Evolutionary conservation across 495 filamentous ascomycete genomes (phyloP).

Genomic region (Lasiosphaeris hirsuta): DNA sequence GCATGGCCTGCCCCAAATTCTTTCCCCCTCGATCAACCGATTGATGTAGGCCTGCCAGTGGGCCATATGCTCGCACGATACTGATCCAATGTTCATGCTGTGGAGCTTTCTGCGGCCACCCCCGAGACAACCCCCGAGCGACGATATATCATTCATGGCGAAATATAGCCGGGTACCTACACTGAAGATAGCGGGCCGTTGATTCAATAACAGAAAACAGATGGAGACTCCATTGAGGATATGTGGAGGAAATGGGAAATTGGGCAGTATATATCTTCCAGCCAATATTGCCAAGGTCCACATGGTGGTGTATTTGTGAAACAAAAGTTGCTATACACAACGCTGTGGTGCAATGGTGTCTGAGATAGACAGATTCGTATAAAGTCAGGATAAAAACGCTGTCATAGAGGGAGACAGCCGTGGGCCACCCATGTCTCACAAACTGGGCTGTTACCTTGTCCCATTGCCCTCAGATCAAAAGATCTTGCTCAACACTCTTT

Average conservation of each 20-base stretch:
- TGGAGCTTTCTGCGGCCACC: background rate
- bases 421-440: too few species aligned
- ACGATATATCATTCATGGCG: background rate
- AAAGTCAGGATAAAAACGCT: too few species aligned
- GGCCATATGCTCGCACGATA: slow-evolving; percentile 15
- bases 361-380: too few species aligned
- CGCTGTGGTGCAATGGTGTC: too few species aligned
- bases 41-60: slow-evolving; percentile 23
- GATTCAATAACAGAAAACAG: too few species aligned
- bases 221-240: too few species aligned
- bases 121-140: background rate
- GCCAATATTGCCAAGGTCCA: background rate
- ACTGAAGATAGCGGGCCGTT: too few species aligned
- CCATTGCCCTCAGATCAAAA: slow-evolving; percentile 47
- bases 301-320: background rate
- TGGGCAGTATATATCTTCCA: too few species aligned
- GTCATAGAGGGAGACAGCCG: too few species aligned
- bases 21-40: slow-evolving; percentile 16
- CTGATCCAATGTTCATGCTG: background rate
- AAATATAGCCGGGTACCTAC: background rate
- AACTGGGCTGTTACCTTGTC: too few species aligned
- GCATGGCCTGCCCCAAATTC: background rate
- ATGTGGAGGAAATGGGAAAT: too few species aligned
- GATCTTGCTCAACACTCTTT: slow-evolving; percentile 77
- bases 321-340: too few species aligned